These are phyloP conservation scores for Orbilia blumenaviensis DNA, from an alignment of 2,329 filamentous ascomycete genomes.

Conservation along the genomic window DNA sequence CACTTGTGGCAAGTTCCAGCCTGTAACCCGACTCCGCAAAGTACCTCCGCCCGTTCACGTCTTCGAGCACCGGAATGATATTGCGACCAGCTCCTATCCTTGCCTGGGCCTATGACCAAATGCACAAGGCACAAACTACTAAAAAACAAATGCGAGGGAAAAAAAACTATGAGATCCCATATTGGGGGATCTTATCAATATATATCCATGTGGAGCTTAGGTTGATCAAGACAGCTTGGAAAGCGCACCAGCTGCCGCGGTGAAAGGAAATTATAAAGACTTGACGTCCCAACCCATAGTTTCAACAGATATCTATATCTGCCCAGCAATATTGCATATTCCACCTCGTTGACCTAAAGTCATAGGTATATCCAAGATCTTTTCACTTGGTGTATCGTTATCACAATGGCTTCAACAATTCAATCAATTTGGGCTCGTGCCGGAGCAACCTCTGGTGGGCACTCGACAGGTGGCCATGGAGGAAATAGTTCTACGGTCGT, in stretches of 20 bases:
- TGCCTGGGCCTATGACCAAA: constrained; percentile 3
- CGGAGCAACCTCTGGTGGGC: neutral
- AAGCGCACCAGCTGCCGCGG: neutral
- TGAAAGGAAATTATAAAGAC: constrained; percentile 9
- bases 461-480: neutral
- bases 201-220: constrained; percentile 12
- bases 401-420: constrained; percentile 31
- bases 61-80: constrained; percentile 33
- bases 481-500: neutral
- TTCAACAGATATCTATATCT: neutral
- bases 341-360: neutral
- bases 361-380: constrained; percentile 1
- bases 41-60: constrained; percentile 24
- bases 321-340: constrained; percentile 6
- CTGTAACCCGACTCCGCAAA: constrained; percentile 20
- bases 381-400: constrained; percentile 14
- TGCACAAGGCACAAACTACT: neutral
- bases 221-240: constrained; percentile 18
- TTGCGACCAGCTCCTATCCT: constrained; percentile 17
- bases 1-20: constrained; percentile 9
- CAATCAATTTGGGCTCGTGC: constrained; percentile 40
- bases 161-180: constrained; percentile 14
- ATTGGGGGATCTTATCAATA: constrained; percentile 48
- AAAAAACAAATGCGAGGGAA: neutral
- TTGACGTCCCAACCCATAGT: constrained; percentile 4